phyloP scores from a whole-genome alignment of 2,329 filamentous ascomycete genomes.

The Cadophora malorum region DNA sequence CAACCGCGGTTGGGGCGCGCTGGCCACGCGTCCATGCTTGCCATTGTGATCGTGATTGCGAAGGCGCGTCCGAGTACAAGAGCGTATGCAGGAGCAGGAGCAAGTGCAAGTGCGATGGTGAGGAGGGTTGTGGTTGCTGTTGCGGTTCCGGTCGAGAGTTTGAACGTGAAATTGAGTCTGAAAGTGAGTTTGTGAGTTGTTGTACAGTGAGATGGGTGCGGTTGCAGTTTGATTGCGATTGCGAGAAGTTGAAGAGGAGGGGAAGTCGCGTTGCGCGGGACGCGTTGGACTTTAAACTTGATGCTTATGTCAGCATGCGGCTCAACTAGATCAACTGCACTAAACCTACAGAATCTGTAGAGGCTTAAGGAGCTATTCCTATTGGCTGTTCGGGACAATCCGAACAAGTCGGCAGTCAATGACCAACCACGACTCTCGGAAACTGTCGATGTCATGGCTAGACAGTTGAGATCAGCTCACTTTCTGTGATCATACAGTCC shows the following conservation, averaged over 20 bases:
- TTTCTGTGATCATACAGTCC: neutral
- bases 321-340: neutral
- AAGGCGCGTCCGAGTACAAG: neutral
- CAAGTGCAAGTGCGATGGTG: neutral
- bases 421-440: neutral
- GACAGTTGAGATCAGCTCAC: neutral
- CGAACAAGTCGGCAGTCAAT: neutral
- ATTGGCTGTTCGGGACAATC: neutral
- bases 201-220: neutral
- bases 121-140: neutral
- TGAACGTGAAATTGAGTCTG: neutral
- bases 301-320: neutral
- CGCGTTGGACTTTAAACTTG: neutral
- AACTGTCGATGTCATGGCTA: neutral
- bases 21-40: neutral
- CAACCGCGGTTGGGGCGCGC: neutral
- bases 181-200: neutral
- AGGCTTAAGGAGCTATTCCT: neutral
- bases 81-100: neutral
- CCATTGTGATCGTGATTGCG: neutral
- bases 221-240: neutral
- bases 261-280: conserved; percentile 2
- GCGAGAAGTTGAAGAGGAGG: neutral
- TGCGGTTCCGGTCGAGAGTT: neutral
- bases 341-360: neutral